Percentiles rank a stretch among this genome's conserved stretches.
Conservation (phyloP, 345 rosid genomes). For the Mallotus nudiflorus region DNA sequence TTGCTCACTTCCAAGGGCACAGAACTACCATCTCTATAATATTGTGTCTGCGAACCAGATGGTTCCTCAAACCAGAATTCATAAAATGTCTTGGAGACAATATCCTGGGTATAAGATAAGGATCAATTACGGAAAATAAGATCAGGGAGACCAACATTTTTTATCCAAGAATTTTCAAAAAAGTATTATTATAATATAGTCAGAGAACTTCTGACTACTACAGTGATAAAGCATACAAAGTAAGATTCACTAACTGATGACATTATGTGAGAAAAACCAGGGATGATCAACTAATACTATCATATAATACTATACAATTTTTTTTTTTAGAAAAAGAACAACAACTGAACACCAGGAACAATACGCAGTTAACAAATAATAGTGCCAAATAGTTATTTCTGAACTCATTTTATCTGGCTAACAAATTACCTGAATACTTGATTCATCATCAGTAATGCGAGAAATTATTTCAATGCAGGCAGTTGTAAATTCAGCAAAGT, state of each 20-base stretch:
- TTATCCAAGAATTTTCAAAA: neutral
- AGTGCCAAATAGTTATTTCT: neutral
- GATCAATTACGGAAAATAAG: neutral
- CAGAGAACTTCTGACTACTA: neutral
- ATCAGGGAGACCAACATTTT: conserved; percentile 2
- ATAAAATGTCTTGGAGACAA: conserved; percentile 97
- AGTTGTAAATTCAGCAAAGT: conserved; percentile 80
- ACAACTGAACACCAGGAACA: neutral
- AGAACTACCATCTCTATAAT: conserved; percentile 79
- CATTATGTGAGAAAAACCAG: neutral
- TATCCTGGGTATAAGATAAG: conserved; percentile 58
- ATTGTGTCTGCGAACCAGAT: conserved; percentile 63
- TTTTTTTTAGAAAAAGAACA: too few relatives aligned
- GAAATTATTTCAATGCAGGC: conserved; percentile 92
- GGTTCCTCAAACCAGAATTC: conserved; percentile 99
- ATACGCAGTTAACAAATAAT: too few relatives aligned
- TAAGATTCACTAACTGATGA: neutral
- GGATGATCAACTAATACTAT: neutral
- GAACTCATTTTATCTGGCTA: conserved; percentile 9
- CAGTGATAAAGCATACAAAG: neutral
- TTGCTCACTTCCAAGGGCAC: conserved; percentile 85
- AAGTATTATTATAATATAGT: neutral
- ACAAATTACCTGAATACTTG: conserved; percentile 84
- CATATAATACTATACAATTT: neutral
- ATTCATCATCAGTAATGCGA: conserved; percentile 95